These are phyloP conservation scores for Malbranchea zuffiana DNA, from an alignment of 2,329 filamentous ascomycete genomes.

Conservation along the genomic window DNA sequence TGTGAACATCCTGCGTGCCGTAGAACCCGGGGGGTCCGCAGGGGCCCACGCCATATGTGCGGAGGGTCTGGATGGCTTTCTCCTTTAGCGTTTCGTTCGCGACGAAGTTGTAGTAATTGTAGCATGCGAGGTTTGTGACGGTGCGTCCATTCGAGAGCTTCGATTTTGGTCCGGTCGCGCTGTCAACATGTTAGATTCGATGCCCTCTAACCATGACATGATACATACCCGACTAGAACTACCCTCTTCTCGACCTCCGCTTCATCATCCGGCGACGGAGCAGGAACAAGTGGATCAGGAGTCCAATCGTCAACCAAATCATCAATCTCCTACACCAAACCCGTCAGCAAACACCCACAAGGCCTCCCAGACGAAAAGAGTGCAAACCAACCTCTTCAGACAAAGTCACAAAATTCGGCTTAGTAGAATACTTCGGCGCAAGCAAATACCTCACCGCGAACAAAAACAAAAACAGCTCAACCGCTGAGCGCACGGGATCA, in stretches of 20 bases:
- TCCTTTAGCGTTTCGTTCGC: conserved; percentile 86
- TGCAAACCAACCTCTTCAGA: conserved; percentile 56
- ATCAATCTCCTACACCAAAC: conserved; percentile 69
- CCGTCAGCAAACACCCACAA: not conserved
- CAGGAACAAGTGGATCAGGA: conserved; percentile 77
- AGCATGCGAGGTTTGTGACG: conserved; percentile 85
- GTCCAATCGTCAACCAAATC: conserved; percentile 95
- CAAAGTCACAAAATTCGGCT: conserved; percentile 78
- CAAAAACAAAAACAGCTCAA: conserved; percentile 85
- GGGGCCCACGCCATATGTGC: conserved; percentile 91
- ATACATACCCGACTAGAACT: conserved; percentile 71
- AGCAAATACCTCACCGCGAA: conserved; percentile 93
- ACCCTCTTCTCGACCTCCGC: conserved; percentile 74
- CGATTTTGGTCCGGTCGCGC: conserved; percentile 78
- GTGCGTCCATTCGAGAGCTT: conserved; percentile 82
- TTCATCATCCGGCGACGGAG: conserved; percentile 64
- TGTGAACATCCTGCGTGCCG: conserved; percentile 94
- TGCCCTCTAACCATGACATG: not conserved
- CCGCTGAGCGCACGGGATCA: conserved; percentile 83
- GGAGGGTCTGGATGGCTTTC: conserved; percentile 84
- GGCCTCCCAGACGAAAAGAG: conserved; percentile 1
- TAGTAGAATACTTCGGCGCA: conserved; percentile 85
- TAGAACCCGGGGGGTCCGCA: conserved; percentile 97
- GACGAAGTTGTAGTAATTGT: conserved; percentile 97
- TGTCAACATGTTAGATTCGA: conserved; percentile 28